These are phyloP conservation scores for Dendrocalamus latiflorus DNA, from an alignment of 202 grass and related monocot species.

Conservation along the genomic window DNA sequence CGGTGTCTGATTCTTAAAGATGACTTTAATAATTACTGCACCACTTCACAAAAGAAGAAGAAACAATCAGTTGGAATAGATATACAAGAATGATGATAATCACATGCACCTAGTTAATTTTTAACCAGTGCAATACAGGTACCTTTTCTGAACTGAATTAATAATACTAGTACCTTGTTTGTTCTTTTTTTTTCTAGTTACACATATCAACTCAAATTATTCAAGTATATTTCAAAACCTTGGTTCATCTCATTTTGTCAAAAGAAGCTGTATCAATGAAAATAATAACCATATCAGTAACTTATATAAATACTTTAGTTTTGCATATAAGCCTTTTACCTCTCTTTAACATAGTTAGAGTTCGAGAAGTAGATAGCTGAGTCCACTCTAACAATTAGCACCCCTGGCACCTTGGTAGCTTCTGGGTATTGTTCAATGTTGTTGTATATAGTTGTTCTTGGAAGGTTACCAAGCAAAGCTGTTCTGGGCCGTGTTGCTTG, in stretches of 20 bases:
- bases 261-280: no score
- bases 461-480: slow-evolving; percentile 70
- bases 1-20: no score
- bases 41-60: no score
- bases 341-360: slow-evolving; percentile 82
- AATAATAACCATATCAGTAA: not conserved
- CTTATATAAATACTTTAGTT: not conserved
- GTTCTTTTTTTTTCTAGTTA: no score
- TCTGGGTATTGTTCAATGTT: slow-evolving; percentile 75
- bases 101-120: no score
- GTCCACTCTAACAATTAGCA: slow-evolving; percentile 77
- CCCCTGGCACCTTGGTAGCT: slow-evolving; percentile 50
- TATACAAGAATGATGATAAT: not conserved
- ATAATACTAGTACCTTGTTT: no score
- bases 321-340: slow-evolving; percentile 32
- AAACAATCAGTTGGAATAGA: not conserved
- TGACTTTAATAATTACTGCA: no score
- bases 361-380: slow-evolving; percentile 91
- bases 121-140: no score
- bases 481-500: slow-evolving; percentile 73
- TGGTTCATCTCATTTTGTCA: no score
- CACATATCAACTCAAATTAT: no score
- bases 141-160: no score
- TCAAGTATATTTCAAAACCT: no score
- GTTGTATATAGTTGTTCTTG: slow-evolving; percentile 59